A percentile compares a stretch with the other conserved stretches of the same genome.
Evolutionary conservation across 179 eudicot species (phyloP).

Genomic region (Silene noctiflora): DNA sequence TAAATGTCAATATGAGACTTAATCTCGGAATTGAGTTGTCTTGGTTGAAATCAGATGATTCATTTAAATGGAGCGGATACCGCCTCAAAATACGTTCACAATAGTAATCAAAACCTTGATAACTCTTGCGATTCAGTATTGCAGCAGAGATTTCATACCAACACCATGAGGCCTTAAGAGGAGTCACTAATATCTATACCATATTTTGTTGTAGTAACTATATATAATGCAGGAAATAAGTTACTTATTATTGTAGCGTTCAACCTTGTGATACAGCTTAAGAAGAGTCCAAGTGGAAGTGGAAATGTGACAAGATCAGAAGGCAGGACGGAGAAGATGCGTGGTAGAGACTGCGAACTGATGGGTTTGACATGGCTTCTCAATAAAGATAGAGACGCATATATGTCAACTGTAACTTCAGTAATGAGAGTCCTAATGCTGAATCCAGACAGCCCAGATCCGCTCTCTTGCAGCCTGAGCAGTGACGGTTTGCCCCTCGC

Average conservation of each 20-base stretch:
- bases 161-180: too few species aligned
- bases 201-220: background rate
- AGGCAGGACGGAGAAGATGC: constrained; percentile 61
- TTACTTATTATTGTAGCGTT: background rate
- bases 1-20: too few species aligned
- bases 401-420: constrained; percentile 63
- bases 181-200: too few species aligned
- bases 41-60: background rate
- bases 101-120: too few species aligned
- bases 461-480: constrained; percentile 56
- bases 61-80: too few species aligned
- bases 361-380: constrained; percentile 98
- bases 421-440: constrained; percentile 71
- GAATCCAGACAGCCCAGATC: constrained; percentile 43
- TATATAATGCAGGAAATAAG: background rate
- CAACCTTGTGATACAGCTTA: constrained; percentile 42
- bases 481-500: constrained; percentile 86
- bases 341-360: constrained; percentile 61
- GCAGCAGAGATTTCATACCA: too few species aligned
- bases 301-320: constrained; percentile 39
- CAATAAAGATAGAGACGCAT: constrained; percentile 59
- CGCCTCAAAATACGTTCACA: too few species aligned
- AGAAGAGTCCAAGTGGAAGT: constrained; percentile 31
- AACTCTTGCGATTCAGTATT: too few species aligned
- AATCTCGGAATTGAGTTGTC: too few species aligned